Base-by-base conservation (phyloP, 495 filamentous ascomycete genomes). In the Podospora pseudocomata region DNA sequence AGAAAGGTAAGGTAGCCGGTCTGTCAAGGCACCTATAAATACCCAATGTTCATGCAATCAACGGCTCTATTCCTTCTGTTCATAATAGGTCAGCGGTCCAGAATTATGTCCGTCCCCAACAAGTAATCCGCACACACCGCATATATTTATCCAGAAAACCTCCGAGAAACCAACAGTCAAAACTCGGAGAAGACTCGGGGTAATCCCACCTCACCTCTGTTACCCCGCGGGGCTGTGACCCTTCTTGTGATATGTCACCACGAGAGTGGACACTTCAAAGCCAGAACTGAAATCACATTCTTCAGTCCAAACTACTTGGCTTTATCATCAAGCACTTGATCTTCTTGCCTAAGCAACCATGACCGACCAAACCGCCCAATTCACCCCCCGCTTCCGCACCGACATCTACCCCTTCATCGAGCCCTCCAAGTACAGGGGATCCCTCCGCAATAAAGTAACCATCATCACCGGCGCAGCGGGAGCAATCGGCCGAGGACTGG, bases 351-450 rank as follows among this genome's bases (percentile, higher is more conserved):
- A 23, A 23, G 19, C 39, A 49, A 49, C 59, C 57, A 64, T 66
- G 67, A 59, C 18, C 34, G 30, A 30, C 5, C 54, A 70, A 66
- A 16, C 59, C 63, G 11, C 61, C 27, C 69, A 75, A 54, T 76
- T 75, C 67, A 63, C 28, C 6, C 77, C 77, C 5, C 77, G 77
- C 20, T 70, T 75, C 59, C 74, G 74, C 34, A 75, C 58, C 32
- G 75, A 79, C 32, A 71, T 79, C 30, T 79, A 77, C 67, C 75
- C 77, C 15, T 79, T 74, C 69, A 76, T 79, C 58, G 44, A 68
- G 55, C 75, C 75, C 0, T 60, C 63, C 26, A 79, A 77, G 53
- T 79, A 73, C 70, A 72, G 66, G 60, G 75, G 71, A 2, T 67
- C 75, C 1, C 68, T 79, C 13, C 30, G 70, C 27, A 68, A 70